These are phyloP conservation scores for Batrachochytrium dendrobatidis DNA, from an alignment of 371 early-diverging fungal genomes.

Conservation along the genomic window DNA sequence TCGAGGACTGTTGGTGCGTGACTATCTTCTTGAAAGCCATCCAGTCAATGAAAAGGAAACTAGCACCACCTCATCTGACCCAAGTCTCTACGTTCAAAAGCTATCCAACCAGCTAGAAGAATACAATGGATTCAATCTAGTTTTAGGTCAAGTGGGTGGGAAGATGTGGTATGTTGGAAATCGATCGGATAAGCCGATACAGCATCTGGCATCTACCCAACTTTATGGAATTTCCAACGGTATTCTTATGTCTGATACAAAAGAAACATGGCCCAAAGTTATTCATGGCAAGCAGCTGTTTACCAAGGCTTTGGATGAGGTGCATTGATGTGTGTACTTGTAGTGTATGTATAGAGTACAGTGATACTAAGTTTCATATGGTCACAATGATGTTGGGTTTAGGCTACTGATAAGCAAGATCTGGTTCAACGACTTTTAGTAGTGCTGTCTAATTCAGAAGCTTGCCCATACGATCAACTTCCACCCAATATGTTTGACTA, in stretches of 20 bases:
- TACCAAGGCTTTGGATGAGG: constrained; percentile 6
- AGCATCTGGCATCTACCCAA: constrained; percentile 10
- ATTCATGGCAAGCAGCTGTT: constrained; percentile 17
- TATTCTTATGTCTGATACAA: constrained; percentile 11
- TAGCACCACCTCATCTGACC: background rate
- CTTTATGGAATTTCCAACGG: constrained; percentile 30
- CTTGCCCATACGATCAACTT: constrained; percentile 10
- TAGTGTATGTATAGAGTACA: background rate
- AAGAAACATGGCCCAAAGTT: constrained; percentile 26
- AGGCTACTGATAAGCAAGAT: background rate
- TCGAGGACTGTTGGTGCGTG: constrained; percentile 25
- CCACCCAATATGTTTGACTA: constrained; percentile 15
- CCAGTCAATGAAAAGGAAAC: background rate
- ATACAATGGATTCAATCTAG: constrained; percentile 38
- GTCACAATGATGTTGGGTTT: background rate
- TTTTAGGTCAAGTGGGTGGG: constrained; percentile 18
- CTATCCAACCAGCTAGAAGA: constrained; percentile 1
- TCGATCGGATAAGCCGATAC: background rate
- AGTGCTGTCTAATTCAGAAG: constrained; percentile 6
- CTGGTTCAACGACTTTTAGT: constrained; percentile 15
- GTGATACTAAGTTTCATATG: background rate
- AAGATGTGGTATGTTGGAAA: constrained; percentile 25
- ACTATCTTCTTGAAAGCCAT: constrained; percentile 23
- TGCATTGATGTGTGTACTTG: background rate
- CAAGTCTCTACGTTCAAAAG: constrained; percentile 6